A percentile compares a stretch with the other conserved stretches of the same genome.
Conservation (phyloP, 257 asterid species). For the Schizonepeta tenuifolia region DNA sequence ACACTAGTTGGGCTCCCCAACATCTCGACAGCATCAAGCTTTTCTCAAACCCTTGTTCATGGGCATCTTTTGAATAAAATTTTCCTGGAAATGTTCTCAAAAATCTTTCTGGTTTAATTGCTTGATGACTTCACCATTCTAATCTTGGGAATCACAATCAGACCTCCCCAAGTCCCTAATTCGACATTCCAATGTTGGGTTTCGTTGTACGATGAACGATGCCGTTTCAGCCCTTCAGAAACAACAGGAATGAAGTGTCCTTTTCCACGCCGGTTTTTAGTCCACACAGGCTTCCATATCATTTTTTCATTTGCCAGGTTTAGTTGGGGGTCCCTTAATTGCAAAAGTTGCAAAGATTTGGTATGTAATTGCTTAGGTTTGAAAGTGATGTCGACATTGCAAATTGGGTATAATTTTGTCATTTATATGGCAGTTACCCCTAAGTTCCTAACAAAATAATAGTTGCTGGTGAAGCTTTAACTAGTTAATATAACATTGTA, state of each 20-base stretch:
- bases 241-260: not conserved
- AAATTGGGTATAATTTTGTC: not conserved
- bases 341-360: too few species aligned
- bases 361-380: not conserved
- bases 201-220: not conserved
- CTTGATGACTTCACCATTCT: not conserved
- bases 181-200: not conserved
- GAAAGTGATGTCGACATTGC: not conserved
- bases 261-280: not conserved
- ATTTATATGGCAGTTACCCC: not conserved
- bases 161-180: not conserved
- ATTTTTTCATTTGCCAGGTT: not conserved
- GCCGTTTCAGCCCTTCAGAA: not conserved
- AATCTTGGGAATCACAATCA: not conserved
- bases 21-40: not conserved
- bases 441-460: not conserved
- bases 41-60: not conserved
- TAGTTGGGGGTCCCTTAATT: not conserved
- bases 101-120: not conserved
- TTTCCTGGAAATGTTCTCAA: not conserved
- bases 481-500: not conserved
- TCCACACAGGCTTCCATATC: not conserved
- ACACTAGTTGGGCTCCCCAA: not conserved
- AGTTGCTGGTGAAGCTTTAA: not conserved
- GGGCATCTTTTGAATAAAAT: not conserved